phyloP scores from a whole-genome alignment of 768 basidiomycete genomes.

The Pleurotus citrinopileatus region DNA sequence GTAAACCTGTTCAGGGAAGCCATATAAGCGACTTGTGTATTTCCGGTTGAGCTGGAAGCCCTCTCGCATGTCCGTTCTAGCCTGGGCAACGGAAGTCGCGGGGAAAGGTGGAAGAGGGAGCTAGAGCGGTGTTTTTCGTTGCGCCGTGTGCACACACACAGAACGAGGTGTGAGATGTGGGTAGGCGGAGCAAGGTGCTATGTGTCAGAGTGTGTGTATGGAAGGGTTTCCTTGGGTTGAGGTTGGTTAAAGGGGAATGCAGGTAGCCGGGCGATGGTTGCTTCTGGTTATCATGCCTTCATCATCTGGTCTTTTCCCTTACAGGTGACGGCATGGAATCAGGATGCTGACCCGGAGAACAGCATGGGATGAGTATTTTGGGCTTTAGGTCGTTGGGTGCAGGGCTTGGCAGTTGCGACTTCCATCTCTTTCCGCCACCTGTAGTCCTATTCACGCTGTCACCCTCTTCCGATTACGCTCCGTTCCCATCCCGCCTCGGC shows the following conservation, averaged over 20 bases:
- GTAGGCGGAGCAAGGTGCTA: neutral
- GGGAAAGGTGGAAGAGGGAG: neutral
- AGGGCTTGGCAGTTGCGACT: neutral
- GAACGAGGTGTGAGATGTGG: neutral
- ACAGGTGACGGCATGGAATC: neutral
- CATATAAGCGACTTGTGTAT: neutral
- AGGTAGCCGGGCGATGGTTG: no score
- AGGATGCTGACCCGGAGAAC: neutral
- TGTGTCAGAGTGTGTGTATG: neutral
- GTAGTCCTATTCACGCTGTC: neutral
- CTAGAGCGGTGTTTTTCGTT: constrained; percentile 3
- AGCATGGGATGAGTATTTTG: neutral
- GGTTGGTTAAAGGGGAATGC: neutral
- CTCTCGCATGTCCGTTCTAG: neutral
- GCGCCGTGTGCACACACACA: constrained; percentile 2
- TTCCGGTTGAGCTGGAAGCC: neutral
- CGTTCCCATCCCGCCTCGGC: neutral
- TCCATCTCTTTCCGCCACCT: neutral
- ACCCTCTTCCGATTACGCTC: neutral
- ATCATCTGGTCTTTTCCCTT: neutral
- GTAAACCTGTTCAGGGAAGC: constrained; percentile 1
- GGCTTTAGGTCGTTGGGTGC: neutral
- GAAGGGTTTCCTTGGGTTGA: neutral
- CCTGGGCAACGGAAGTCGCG: neutral
- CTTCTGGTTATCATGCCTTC: neutral